Base-by-base conservation (phyloP, 148 eudicot species). In the Cornus kousa region DNA sequence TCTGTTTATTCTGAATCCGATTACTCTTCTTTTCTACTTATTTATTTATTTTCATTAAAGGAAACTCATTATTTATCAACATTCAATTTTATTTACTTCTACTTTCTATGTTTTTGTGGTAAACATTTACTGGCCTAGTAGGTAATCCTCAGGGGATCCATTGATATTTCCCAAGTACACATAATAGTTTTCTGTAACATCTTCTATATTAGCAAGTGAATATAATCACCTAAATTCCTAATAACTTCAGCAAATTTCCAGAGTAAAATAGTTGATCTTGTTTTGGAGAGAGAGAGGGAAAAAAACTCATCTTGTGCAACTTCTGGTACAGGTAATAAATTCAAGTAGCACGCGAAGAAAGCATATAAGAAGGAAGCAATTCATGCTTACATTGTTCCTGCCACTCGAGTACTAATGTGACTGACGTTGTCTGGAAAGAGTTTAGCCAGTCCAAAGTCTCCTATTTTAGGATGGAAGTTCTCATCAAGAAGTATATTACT, bases 381-480 rank as follows among this genome's bases (percentile, higher is more conserved):
- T 43, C 37, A 64, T 16, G 43, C 72, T 76, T 67, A 76, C 79
- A 46, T 0, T 22, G 82, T 85, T 68, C 84, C 87, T 67, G 70
- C 35, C 72, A 76, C 39, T 68, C 39, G 6, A 24, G 57, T 68
- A 73, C 73, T 79, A 64, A 39, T 9, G 40, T 53, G 78, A 22
- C 81, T 35, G 20, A 43, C 67, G 73, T 82, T 62, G 74, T 79
- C 85, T 16, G 78, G 76, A 35, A 79, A 72, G 62, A 68, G 50
- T 60, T 68, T 17, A 22, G 83, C 83, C 32, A 85, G 0, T 7
- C 50, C 82, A 68, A 82, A 82, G 48, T 55, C 85, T 19, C 66
- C 80, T 55, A 85, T 85, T 70, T 82, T 85, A 5, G 87, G 87
- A 72, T 68, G 78, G 23, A 79, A 64, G 76, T 64, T 72, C n/a